Evolutionary conservation across 1,139 yeast species (phyloP).

Genomic region (Pichia sp.): DNA sequence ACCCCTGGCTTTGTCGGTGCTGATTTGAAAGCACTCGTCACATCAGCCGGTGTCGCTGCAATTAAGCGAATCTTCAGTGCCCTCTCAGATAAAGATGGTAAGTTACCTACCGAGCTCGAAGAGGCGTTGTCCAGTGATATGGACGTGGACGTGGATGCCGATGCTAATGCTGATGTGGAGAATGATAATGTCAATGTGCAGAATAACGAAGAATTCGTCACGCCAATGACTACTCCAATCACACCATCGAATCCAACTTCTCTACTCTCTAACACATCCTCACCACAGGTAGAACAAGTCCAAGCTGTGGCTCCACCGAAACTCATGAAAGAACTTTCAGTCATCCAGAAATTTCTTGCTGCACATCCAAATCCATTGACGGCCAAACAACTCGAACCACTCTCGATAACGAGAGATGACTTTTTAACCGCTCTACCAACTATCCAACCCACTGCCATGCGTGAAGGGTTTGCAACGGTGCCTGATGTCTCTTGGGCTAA

Average conservation of each 20-base stretch:
- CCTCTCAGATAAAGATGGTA: slow-evolving; percentile 10
- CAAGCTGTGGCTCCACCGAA: too few species aligned
- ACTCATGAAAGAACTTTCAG: slow-evolving; percentile 40
- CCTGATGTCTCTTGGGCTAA: slow-evolving; percentile 97
- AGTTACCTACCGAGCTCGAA: slow-evolving; percentile 12
- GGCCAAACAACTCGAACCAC: slow-evolving; percentile 62
- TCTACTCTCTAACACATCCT: background rate
- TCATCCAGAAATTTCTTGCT: slow-evolving; percentile 64
- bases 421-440: slow-evolving; percentile 82
- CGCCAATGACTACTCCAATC: slow-evolving; percentile 11
- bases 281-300: too few species aligned
- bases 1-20: slow-evolving; percentile 99
- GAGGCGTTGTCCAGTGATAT: slow-evolving; percentile 11
- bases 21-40: slow-evolving; percentile 84
- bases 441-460: slow-evolving; percentile 93
- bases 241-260: slow-evolving; percentile 9
- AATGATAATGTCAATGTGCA: slow-evolving; percentile 17
- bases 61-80: slow-evolving; percentile 73
- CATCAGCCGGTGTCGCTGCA: slow-evolving; percentile 95
- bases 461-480: slow-evolving; percentile 98
- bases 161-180: slow-evolving; percentile 15
- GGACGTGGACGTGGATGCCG: slow-evolving; percentile 20
- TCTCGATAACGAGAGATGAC: slow-evolving; percentile 72
- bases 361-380: slow-evolving; percentile 78
- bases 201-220: slow-evolving; percentile 4